A percentile compares a stretch with the other conserved stretches of the same genome.
These are phyloP conservation scores for Eucalyptus albens DNA, from an alignment of 345 rosid species.

Conservation along the genomic window DNA sequence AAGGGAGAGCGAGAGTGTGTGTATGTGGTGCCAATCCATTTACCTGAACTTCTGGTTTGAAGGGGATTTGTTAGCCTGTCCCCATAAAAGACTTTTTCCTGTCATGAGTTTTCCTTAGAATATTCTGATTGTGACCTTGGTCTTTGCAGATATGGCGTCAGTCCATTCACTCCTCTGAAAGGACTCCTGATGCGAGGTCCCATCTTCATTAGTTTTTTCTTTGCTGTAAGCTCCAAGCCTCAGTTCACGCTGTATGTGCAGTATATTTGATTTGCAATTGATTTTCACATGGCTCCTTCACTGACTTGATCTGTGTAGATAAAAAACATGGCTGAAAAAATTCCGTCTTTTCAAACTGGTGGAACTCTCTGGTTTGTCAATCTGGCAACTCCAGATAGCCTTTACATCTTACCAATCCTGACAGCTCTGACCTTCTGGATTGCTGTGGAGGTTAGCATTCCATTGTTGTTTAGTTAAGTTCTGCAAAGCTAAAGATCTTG, in stretches of 20 bases:
- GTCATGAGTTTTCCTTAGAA: background rate
- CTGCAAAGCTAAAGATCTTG: background rate
- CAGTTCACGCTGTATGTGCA: background rate
- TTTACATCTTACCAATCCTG: slow-evolving; percentile 43
- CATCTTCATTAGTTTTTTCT: slow-evolving; percentile 53
- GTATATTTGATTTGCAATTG: background rate
- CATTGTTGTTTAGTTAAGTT: background rate
- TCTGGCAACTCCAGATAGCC: slow-evolving; percentile 47
- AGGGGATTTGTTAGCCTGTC: background rate
- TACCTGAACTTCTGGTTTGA: background rate
- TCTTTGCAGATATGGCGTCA: slow-evolving; percentile 42
- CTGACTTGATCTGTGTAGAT: slow-evolving; percentile 17
- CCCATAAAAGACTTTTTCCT: background rate
- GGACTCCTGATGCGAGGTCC: slow-evolving; percentile 64
- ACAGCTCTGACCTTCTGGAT: slow-evolving; percentile 41
- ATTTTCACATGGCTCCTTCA: background rate
- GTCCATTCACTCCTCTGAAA: slow-evolving; percentile 47
- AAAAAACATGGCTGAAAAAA: slow-evolving; percentile 61
- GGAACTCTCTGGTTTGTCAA: slow-evolving; percentile 62
- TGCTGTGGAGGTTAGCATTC: slow-evolving; percentile 40
- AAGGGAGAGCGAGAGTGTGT: background rate
- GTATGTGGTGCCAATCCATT: background rate
- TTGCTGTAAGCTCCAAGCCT: slow-evolving; percentile 29
- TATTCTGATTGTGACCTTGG: background rate
- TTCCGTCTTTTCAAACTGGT: slow-evolving; percentile 57